Conservation (phyloP, 306 rosid species). For the Fagus sylvatica region DNA sequence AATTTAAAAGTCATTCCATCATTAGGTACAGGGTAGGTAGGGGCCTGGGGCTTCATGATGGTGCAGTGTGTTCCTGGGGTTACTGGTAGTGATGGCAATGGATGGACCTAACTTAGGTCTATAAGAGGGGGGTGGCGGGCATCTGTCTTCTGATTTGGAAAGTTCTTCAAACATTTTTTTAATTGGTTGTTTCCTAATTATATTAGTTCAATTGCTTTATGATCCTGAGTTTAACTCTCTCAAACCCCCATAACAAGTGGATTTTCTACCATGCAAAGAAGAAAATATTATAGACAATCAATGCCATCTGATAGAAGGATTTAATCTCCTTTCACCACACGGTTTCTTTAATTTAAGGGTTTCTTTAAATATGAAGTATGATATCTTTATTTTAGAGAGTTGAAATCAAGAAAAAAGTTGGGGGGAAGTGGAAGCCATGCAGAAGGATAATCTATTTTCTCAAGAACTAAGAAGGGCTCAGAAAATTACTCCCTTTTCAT, state of each 20-base stretch:
- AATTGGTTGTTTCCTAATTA: not conserved
- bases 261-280: not conserved
- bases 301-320: not conserved
- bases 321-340: not conserved
- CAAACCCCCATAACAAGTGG: not conserved
- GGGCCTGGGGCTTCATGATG: not conserved
- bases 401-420: too few relatives aligned
- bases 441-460: not conserved
- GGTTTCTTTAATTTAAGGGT: not conserved
- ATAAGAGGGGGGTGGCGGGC: not conserved
- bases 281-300: not conserved
- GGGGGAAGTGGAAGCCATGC: not conserved
- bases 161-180: not conserved
- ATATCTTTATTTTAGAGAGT: not conserved
- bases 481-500: not conserved
- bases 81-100: not conserved
- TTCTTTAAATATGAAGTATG: not conserved
- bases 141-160: not conserved
- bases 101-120: not conserved
- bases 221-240: not conserved
- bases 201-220: not conserved
- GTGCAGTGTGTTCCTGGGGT: not conserved
- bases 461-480: not conserved
- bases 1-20: not conserved
- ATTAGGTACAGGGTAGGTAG: not conserved